Evolutionary conservation across 257 asterid species (phyloP).

Genomic region (Nicotiana sylvestris): DNA sequence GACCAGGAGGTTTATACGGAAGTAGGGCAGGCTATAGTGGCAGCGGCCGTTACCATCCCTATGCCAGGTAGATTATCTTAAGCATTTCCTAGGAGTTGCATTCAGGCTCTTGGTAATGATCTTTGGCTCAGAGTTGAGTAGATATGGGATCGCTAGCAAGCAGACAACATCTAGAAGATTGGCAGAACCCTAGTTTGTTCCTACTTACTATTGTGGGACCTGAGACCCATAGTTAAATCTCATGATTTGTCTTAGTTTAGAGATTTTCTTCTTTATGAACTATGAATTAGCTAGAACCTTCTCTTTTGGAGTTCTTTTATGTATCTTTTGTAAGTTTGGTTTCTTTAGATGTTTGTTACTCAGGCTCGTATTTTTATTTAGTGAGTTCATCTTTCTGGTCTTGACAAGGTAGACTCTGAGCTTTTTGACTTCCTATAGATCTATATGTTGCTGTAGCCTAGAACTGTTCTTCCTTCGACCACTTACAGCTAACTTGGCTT

Average conservation of each 20-base stretch:
- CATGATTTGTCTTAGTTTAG: constrained; percentile 5
- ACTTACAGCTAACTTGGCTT: background rate
- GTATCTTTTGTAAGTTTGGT: background rate
- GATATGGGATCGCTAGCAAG: constrained; percentile 56
- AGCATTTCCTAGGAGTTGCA: constrained; percentile 46
- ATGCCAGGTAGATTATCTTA: constrained; percentile 69
- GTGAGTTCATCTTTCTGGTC: background rate
- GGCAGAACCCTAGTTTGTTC: constrained; percentile 39
- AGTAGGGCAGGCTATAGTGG: constrained; percentile 94
- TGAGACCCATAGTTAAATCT: constrained; percentile 13
- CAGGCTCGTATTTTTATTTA: background rate
- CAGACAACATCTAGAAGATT: constrained; percentile 47
- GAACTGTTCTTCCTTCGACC: background rate
- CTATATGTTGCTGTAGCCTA: background rate
- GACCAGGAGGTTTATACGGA: constrained; percentile 77
- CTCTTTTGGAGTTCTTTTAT: background rate
- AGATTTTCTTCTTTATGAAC: background rate
- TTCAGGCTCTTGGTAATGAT: constrained; percentile 47
- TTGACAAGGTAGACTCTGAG: background rate
- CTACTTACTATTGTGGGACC: constrained; percentile 21
- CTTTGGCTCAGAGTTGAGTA: constrained; percentile 50
- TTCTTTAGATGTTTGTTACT: background rate
- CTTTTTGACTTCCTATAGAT: background rate
- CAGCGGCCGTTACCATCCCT: constrained; percentile 89
- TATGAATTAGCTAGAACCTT: constrained; percentile 10